A percentile compares a stretch with the other conserved stretches of the same genome.
phyloP scores from a whole-genome alignment of 1,284 basidiomycete species.

The Sutorius eximius region DNA sequence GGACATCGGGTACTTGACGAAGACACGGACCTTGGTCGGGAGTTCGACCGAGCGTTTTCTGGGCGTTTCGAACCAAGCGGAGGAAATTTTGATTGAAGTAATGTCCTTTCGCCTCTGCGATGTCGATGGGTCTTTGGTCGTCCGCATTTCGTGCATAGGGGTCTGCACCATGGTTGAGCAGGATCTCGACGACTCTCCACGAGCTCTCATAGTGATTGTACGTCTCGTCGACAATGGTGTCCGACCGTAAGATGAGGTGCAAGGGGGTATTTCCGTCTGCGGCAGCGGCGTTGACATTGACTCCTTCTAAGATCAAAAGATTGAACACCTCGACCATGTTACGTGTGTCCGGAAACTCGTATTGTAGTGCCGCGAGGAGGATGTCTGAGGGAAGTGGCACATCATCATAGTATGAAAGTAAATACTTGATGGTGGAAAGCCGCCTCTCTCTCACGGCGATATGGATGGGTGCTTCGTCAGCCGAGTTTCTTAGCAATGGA shows the following conservation, averaged over 20 bases:
- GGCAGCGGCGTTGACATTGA: background rate
- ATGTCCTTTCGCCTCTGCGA: conserved; percentile 3
- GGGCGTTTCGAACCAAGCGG: conserved; percentile 1
- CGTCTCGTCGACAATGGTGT: too few species aligned
- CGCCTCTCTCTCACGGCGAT: background rate
- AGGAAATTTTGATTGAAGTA: conserved; percentile 2
- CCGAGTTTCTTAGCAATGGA: background rate
- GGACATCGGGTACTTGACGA: background rate
- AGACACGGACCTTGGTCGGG: background rate
- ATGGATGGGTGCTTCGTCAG: conserved; percentile 1
- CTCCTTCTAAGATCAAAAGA: background rate
- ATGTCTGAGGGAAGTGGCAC: background rate
- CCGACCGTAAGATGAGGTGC: background rate
- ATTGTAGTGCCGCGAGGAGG: background rate
- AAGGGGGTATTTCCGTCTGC: background rate
- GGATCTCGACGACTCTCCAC: background rate
- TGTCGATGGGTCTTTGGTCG: background rate
- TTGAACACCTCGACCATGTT: background rate
- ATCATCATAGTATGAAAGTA: background rate
- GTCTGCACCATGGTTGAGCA: conserved; percentile 7
- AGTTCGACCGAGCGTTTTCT: background rate
- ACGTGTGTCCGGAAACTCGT: fast-evolving
- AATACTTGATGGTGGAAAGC: background rate
- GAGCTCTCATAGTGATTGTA: background rate
- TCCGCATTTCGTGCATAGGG: background rate